Conservation (phyloP, 2,329 filamentous ascomycete species). For the Leptographium lundbergii region DNA sequence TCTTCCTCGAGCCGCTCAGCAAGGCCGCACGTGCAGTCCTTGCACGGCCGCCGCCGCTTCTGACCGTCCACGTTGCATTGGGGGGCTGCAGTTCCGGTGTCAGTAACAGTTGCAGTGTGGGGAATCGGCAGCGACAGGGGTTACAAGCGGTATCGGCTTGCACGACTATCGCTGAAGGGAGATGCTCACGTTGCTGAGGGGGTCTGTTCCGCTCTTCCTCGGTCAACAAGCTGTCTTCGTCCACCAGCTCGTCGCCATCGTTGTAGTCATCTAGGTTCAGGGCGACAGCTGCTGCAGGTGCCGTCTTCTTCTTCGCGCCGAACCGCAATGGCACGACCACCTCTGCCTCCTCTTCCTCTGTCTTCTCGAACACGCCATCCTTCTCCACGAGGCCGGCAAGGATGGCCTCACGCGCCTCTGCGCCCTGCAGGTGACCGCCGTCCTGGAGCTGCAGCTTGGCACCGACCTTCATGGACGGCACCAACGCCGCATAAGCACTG, state of each 20-base stretch:
- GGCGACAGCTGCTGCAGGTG: background rate
- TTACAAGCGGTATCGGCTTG: background rate
- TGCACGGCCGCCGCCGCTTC: conserved; percentile 81
- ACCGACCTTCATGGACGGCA: conserved; percentile 56
- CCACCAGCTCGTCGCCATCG: conserved; percentile 73
- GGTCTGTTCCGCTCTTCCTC: conserved; percentile 72
- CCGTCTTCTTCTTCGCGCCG: conserved; percentile 41
- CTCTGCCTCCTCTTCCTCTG: conserved; percentile 42
- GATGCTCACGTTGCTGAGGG: conserved; percentile 63
- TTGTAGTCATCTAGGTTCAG: conserved; percentile 39
- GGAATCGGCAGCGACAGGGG: background rate
- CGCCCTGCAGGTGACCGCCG: conserved; percentile 34
- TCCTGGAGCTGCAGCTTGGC: conserved; percentile 59
- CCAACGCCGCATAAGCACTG: conserved; percentile 55
- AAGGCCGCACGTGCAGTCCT: conserved; percentile 93
- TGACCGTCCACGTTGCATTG: conserved; percentile 84
- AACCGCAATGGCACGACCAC: conserved; percentile 52
- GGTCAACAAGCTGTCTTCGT: conserved; percentile 77
- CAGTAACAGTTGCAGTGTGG: conserved; percentile 13
- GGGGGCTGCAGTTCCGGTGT: conserved; percentile 37
- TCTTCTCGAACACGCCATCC: conserved; percentile 63
- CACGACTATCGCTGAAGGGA: background rate
- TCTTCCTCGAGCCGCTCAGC: conserved; percentile 78
- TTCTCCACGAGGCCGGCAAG: conserved; percentile 61
- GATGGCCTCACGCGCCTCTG: conserved; percentile 64